These are phyloP conservation scores for Cercospora sesami DNA, from an alignment of 2,329 filamentous ascomycete species.

Conservation along the genomic window DNA sequence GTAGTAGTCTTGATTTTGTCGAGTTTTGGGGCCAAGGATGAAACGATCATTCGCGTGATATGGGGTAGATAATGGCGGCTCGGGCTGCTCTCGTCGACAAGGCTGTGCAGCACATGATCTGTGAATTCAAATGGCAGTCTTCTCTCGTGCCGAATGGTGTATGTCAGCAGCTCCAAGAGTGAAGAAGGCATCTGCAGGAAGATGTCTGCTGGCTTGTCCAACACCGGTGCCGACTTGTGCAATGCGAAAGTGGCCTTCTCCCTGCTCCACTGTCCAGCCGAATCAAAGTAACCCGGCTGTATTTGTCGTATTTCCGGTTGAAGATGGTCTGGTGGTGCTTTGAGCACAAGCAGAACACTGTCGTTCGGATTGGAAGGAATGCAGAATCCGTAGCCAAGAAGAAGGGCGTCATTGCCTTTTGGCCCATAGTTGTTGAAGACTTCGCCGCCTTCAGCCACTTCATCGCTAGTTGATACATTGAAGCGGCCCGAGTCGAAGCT, in stretches of 20 bases:
- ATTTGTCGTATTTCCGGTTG: conserved; percentile 34
- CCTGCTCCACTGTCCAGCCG: conserved; percentile 37
- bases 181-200: conserved; percentile 36
- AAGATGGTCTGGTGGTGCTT: conserved; percentile 42
- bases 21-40: conserved; percentile 39
- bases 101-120: conserved; percentile 31
- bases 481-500: conserved; percentile 44
- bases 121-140: conserved; percentile 35
- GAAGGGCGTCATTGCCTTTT: conserved; percentile 54
- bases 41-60: conserved; percentile 39
- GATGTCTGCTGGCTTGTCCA: conserved; percentile 20
- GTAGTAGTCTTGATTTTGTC: conserved; percentile 34
- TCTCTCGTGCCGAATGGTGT: conserved; percentile 39
- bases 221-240: conserved; percentile 6
- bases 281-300: conserved; percentile 40
- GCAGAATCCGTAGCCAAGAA: conserved; percentile 56
- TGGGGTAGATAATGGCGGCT: conserved; percentile 38
- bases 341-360: conserved; percentile 46
- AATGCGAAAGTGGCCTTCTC: conserved; percentile 44
- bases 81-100: conserved; percentile 26
- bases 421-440: conserved; percentile 57
- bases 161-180: conserved; percentile 40
- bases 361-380: conserved; percentile 51
- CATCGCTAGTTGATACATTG: conserved; percentile 42
- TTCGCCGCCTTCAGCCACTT: conserved; percentile 42